Percentiles rank a stretch among this genome's conserved stretches.
phyloP scores from a whole-genome alignment of 1,284 basidiomycete species.

The Sparassis latifolia region DNA sequence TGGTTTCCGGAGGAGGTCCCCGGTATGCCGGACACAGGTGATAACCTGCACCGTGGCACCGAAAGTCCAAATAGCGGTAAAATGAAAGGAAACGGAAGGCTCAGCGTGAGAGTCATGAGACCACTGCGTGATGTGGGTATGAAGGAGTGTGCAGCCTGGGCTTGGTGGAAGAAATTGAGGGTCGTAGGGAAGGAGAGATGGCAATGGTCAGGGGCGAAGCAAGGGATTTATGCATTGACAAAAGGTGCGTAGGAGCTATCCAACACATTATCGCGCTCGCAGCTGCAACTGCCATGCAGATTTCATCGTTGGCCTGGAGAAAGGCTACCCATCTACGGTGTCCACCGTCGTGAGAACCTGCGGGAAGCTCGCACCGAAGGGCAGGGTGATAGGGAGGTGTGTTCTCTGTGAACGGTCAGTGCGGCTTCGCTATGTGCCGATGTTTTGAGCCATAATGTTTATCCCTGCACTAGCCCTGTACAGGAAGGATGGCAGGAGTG shows the following conservation, averaged over 20 bases:
- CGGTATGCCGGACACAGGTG: neutral
- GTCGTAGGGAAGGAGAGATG: constrained; percentile 47
- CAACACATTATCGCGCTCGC: too few species aligned
- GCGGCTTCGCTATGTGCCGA: neutral
- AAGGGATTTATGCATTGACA: constrained; percentile 66
- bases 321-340: constrained; percentile 84
- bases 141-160: constrained; percentile 79
- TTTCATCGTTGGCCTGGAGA: constrained; percentile 78
- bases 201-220: constrained; percentile 40
- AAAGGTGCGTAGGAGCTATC: constrained; percentile 44
- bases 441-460: neutral
- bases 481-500: constrained; percentile 17
- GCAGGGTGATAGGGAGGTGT: constrained; percentile 45
- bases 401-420: constrained; percentile 67
- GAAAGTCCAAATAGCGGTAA: neutral
- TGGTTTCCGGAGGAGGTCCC: constrained; percentile 35
- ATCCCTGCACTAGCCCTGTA: constrained; percentile 8
- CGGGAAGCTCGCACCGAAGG: constrained; percentile 73
- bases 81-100: constrained; percentile 8
- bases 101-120: constrained; percentile 50
- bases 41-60: neutral
- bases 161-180: constrained; percentile 58
- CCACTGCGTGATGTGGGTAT: constrained; percentile 73
- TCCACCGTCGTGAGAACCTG: constrained; percentile 83
- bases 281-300: constrained; percentile 34